Evolutionary conservation across 129 eudicot genomes (phyloP), one percentile per base, ranked within the genome.

Genomic region (Flaveria robusta): DNA sequence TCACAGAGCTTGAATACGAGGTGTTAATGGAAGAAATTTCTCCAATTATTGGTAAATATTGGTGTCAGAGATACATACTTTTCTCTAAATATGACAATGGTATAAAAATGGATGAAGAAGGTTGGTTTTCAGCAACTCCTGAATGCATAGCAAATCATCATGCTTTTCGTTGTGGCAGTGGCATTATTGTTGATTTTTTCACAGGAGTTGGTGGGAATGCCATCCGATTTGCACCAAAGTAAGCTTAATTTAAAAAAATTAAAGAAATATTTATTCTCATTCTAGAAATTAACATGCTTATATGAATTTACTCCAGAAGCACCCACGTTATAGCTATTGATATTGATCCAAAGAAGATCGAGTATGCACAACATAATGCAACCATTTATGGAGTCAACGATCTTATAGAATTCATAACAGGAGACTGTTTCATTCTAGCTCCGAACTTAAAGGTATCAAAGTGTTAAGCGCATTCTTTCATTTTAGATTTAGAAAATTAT

Each of bases 181-280:
- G 93, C 27, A 7, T 75, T 62, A n/a, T 91, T 63, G 84, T 89
- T 51, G 98, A 94, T 74, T 88, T 90, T 60, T 91, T 94, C 66
- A 83, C 98, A 22, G 98, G 98, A 76, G 96, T 86, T 79, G 98
- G 98, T 18, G 98, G 98, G 51, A 94, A 94, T 82, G 91, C 97
- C 23, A 94, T 94, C 73, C 97, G 88, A 55, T 91, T 94, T 81
- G 97, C 98, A 34, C 83, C 41, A 55, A 74, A 82, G 97, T 91
- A 79, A 88, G 82, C 56, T 37, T 70, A 0, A 19, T 1, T 9
- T 27, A 7, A 15, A 60, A 63, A 63, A 15, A 0, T 26, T 2
- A 16, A 63, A 7, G 5, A 29, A 63, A 6, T 15, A 14, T 63
- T 15, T 23, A 3, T 62, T 59, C 71, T 7, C 49, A 37, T 66